phyloP scores from a whole-genome alignment of 2,329 filamentous ascomycete species.

The Kalaharituber pfeilii region DNA sequence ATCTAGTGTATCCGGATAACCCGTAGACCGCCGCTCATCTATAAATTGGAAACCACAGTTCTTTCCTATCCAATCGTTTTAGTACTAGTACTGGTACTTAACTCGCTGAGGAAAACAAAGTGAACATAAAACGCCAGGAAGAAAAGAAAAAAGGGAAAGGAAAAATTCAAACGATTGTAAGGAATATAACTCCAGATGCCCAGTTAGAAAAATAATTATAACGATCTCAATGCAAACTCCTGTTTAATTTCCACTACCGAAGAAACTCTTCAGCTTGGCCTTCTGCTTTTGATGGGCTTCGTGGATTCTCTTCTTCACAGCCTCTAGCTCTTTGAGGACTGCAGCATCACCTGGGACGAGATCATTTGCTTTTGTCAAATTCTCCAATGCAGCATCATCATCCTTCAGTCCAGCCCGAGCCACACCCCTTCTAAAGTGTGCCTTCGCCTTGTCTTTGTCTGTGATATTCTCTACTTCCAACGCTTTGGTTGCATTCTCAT shows the following conservation, averaged over 20 bases:
- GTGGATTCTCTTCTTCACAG: conserved; percentile 57
- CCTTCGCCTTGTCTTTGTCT: conserved; percentile 74
- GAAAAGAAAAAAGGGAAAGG: too few species aligned
- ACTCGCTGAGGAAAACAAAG: too few species aligned
- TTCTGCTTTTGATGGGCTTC: conserved; percentile 73
- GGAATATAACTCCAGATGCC: too few species aligned
- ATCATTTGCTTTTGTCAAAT: conserved; percentile 57
- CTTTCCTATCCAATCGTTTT: too few species aligned
- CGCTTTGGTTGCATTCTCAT: conserved; percentile 53
- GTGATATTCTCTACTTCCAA: conserved; percentile 47
- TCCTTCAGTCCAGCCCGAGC: conserved; percentile 64
- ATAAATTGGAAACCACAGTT: too few species aligned
- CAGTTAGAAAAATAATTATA: too few species aligned
- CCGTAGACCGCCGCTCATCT: too few species aligned
- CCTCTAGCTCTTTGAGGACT: conserved; percentile 54
- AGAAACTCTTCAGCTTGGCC: conserved; percentile 85
- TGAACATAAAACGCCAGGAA: too few species aligned
- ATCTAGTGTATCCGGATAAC: too few species aligned
- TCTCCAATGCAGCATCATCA: conserved; percentile 60
- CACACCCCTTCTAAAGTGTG: conserved; percentile 62
- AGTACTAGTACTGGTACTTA: too few species aligned
- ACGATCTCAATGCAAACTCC: too few species aligned
- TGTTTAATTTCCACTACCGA: conserved; percentile 28
- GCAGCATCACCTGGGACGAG: conserved; percentile 59
- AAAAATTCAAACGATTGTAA: too few species aligned